Evolutionary conservation across 1,284 basidiomycete species (phyloP).

Genomic region (Rhodotorula sp.): DNA sequence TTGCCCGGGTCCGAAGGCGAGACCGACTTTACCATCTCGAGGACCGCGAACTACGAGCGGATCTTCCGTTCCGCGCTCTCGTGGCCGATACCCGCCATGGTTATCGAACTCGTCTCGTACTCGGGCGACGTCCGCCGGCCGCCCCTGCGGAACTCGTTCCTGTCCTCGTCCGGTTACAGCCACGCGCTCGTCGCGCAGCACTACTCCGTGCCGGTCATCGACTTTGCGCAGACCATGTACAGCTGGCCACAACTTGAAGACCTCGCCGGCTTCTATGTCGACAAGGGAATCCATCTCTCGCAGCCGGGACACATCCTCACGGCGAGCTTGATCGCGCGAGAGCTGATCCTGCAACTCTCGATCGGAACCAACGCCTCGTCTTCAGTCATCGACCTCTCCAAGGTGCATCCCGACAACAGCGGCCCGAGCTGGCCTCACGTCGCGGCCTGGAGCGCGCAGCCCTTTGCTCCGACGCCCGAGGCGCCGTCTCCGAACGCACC

Average conservation of each 20-base stretch:
- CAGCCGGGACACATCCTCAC: neutral
- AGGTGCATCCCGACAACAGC: neutral
- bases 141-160: neutral
- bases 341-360: slow-evolving; percentile 2
- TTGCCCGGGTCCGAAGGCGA: neutral
- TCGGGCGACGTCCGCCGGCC: neutral
- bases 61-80: slow-evolving; percentile 1
- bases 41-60: slow-evolving; percentile 2
- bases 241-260: neutral
- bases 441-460: neutral
- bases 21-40: neutral
- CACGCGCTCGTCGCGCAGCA: slow-evolving; percentile 4
- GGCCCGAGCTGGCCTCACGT: slow-evolving; percentile 2
- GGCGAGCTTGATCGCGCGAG: neutral
- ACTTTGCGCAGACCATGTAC: neutral
- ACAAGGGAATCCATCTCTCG: neutral
- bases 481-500: neutral
- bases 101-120: slow-evolving; percentile 3
- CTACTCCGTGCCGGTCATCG: slow-evolving; percentile 3
- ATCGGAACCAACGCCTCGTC: neutral
- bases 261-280: neutral
- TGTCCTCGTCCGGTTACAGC: slow-evolving; percentile 1
- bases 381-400: neutral
- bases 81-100: slow-evolving; percentile 2
- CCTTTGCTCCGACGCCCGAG: neutral